phyloP scores from a whole-genome alignment of 495 filamentous ascomycete species.

The Trichocladium uniseriatum region DNA sequence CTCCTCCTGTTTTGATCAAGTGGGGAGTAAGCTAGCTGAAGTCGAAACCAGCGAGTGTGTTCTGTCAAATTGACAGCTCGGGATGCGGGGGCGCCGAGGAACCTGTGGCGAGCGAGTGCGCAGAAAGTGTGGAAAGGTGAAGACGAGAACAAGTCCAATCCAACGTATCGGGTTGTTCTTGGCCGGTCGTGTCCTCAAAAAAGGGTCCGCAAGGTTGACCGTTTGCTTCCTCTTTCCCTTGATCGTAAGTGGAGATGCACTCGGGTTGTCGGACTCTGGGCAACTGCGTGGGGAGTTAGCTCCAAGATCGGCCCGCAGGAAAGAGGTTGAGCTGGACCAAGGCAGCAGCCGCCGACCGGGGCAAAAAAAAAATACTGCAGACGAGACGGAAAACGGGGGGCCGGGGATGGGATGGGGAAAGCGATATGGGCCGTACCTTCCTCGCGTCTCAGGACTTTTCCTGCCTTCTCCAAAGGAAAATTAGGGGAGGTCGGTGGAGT shows the following conservation, averaged over 20 bases:
- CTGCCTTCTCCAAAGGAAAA: conserved; percentile 24
- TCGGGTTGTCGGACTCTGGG: conserved; percentile 12
- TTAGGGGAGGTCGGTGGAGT: conserved; percentile 30
- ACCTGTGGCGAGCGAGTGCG: background rate
- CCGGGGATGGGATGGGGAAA: background rate
- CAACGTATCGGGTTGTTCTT: background rate
- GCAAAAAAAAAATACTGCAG: conserved; percentile 1
- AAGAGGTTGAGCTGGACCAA: conserved; percentile 4
- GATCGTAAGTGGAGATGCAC: conserved; percentile 5
- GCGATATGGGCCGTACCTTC: conserved; percentile 23
- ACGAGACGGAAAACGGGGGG: background rate
- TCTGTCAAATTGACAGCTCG: background rate
- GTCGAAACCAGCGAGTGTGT: no score
- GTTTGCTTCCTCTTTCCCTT: conserved; percentile 1
- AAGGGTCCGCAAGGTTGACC: background rate
- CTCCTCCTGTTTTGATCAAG: no score
- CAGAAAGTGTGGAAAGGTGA: background rate
- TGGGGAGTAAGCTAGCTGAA: no score
- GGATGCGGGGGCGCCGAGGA: background rate
- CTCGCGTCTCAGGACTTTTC: conserved; percentile 27
- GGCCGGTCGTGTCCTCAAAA: background rate
- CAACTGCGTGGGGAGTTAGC: conserved; percentile 20
- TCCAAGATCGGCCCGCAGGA: conserved; percentile 9
- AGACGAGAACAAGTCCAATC: conserved; percentile 1
- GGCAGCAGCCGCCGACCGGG: background rate